Conservation (phyloP, 2,329 filamentous ascomycete species). For the Cordyceps tenuipes region DNA sequence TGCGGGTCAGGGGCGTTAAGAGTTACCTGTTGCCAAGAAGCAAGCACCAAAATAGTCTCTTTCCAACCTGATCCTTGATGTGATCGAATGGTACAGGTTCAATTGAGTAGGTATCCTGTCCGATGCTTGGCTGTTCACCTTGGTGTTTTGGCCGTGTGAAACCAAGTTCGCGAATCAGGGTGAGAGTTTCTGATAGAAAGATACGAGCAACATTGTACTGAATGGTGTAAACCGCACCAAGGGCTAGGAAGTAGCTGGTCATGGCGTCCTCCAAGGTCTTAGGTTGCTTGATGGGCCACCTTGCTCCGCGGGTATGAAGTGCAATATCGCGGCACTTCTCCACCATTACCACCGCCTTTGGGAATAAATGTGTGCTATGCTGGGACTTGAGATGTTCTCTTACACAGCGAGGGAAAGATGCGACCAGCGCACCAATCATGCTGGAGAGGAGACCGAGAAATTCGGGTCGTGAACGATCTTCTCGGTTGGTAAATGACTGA, state of each 20-base stretch:
- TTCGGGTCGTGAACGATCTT: conserved; percentile 56
- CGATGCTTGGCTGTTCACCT: conserved; percentile 31
- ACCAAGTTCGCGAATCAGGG: conserved; percentile 59
- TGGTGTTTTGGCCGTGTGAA: conserved; percentile 48
- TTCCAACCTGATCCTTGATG: conserved; percentile 64
- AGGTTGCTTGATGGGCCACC: conserved; percentile 37
- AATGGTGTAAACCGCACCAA: conserved; percentile 59
- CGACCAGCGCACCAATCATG: conserved; percentile 66
- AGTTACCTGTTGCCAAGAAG: conserved; percentile 62
- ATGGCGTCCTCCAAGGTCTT: conserved; percentile 49
- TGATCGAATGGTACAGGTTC: conserved; percentile 51
- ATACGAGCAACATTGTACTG: conserved; percentile 59
- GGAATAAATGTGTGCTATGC: conserved; percentile 56
- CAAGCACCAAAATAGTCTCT: conserved; percentile 78
- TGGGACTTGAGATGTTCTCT: conserved; percentile 60
- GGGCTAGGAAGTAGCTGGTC: conserved; percentile 67
- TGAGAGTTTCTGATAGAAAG: conserved; percentile 65
- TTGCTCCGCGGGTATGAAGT: conserved; percentile 55
- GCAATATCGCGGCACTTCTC: conserved; percentile 64
- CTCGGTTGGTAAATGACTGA: conserved; percentile 55
- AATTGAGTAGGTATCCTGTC: conserved; percentile 29
- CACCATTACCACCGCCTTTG: conserved; percentile 60
- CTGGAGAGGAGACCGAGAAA: conserved; percentile 65
- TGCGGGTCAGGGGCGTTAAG: background rate
- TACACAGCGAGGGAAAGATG: conserved; percentile 67